Conservation (phyloP, 2,329 filamentous ascomycete genomes). For the Elsinoe arachidis region DNA sequence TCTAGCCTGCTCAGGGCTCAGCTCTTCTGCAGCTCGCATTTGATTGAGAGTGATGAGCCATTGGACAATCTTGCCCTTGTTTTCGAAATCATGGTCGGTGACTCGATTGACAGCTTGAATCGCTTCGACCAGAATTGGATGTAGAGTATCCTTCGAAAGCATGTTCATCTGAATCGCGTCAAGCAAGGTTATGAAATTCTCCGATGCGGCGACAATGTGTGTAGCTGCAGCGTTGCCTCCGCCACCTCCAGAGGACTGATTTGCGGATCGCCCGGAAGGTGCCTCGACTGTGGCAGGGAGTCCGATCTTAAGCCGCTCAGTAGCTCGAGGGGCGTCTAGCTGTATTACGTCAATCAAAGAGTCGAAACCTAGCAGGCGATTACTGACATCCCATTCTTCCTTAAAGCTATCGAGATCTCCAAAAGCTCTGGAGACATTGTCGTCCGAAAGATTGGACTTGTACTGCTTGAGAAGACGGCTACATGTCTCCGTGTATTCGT, state of each 20-base stretch:
- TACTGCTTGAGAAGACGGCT: slow-evolving; percentile 91
- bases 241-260: slow-evolving; percentile 37
- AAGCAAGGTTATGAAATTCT: slow-evolving; percentile 97
- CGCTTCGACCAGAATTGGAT: slow-evolving; percentile 86
- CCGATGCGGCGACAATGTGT: slow-evolving; percentile 77
- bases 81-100: slow-evolving; percentile 89
- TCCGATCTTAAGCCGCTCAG: slow-evolving; percentile 83
- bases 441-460: slow-evolving; percentile 84
- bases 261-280: slow-evolving; percentile 37
- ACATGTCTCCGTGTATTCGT: slow-evolving; percentile 94
- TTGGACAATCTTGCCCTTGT: slow-evolving; percentile 92
- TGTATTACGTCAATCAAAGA: slow-evolving; percentile 31
- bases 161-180: slow-evolving; percentile 90
- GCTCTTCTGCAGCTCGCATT: slow-evolving; percentile 90
- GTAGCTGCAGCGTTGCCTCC: slow-evolving; percentile 36
- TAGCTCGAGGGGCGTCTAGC: slow-evolving; percentile 91
- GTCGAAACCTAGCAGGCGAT: too few species aligned
- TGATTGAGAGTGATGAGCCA: slow-evolving; percentile 97
- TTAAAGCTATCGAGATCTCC: slow-evolving; percentile 86
- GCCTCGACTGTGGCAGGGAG: slow-evolving; percentile 75
- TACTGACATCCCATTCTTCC: slow-evolving; percentile 75
- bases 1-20: slow-evolving; percentile 76
- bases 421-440: slow-evolving; percentile 82
- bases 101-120: slow-evolving; percentile 98
- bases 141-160: slow-evolving; percentile 90